These are phyloP conservation scores for Monosporascus cannonballus DNA, from an alignment of 2,329 filamentous ascomycete species.

Conservation along the genomic window DNA sequence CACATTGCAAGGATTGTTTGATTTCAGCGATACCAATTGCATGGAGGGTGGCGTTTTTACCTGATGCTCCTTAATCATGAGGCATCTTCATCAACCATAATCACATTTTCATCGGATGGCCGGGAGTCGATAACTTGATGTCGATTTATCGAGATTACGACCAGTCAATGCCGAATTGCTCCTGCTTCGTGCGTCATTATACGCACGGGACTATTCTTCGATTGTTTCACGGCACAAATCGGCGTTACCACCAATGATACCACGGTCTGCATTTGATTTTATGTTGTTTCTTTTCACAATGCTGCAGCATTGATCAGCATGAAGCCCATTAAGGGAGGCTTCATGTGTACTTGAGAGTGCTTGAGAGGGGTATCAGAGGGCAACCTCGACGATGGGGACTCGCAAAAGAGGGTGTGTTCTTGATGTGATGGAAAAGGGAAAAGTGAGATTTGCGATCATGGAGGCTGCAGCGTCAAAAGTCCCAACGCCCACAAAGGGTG, in stretches of 20 bases:
- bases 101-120: conserved; percentile 14
- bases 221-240: conserved; percentile 18
- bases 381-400: not conserved
- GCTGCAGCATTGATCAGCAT: not conserved
- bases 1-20: conserved; percentile 26
- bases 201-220: conserved; percentile 14
- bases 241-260: conserved; percentile 29
- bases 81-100: conserved; percentile 17
- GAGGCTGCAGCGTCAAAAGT: not conserved
- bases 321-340: not conserved
- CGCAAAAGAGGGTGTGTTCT: not conserved
- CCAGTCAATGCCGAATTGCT: conserved; percentile 10
- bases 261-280: conserved; percentile 26
- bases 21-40: conserved; percentile 27
- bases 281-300: not conserved
- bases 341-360: not conserved
- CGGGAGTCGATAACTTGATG: conserved; percentile 5
- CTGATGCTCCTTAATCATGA: conserved; percentile 21
- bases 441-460: not conserved
- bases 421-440: not conserved
- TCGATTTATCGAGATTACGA: conserved; percentile 6
- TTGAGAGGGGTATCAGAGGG: not conserved
- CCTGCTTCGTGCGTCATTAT: conserved; percentile 9
- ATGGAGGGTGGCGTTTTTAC: conserved; percentile 24
- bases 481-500: not conserved